phyloP scores from a whole-genome alignment of 2,329 filamentous ascomycete species.

The Verticillium albo-atrum region DNA sequence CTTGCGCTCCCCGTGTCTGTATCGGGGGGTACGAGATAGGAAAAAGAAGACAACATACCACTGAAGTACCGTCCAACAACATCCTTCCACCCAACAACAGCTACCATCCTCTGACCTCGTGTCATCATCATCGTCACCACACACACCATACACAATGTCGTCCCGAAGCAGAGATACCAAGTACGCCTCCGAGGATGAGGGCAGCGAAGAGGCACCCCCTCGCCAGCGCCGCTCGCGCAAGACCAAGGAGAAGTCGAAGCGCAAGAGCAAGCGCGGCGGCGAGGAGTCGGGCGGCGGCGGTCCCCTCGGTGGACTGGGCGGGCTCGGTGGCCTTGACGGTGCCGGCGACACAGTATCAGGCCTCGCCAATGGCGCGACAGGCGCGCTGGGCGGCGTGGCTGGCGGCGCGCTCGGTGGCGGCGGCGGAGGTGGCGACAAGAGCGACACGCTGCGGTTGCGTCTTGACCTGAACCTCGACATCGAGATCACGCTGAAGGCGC shows the following conservation, averaged over 20 bases:
- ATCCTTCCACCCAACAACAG: not conserved
- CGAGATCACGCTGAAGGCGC: slow-evolving; percentile 80
- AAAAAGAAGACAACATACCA: slow-evolving; percentile 2
- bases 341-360: slow-evolving; percentile 30
- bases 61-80: slow-evolving; percentile 1
- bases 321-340: slow-evolving; percentile 22
- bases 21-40: not conserved
- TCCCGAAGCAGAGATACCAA: slow-evolving; percentile 25
- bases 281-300: slow-evolving; percentile 6
- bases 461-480: slow-evolving; percentile 79
- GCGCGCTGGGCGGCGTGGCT: slow-evolving; percentile 35
- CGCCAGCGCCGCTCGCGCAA: slow-evolving; percentile 13
- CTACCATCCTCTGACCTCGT: slow-evolving; percentile 9
- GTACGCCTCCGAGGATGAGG: slow-evolving; percentile 31
- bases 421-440: slow-evolving; percentile 35
- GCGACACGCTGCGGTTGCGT: slow-evolving; percentile 67
- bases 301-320: slow-evolving; percentile 23
- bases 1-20: slow-evolving; percentile 5
- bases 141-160: slow-evolving; percentile 15
- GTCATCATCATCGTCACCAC: not conserved
- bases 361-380: slow-evolving; percentile 32
- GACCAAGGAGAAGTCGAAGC: slow-evolving; percentile 17
- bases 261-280: slow-evolving; percentile 11
- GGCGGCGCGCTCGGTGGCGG: slow-evolving; percentile 27
- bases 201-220: slow-evolving; percentile 19